Base-by-base conservation (phyloP, 2,329 filamentous ascomycete genomes). In the Fusarium neocosmosporiellum region DNA sequence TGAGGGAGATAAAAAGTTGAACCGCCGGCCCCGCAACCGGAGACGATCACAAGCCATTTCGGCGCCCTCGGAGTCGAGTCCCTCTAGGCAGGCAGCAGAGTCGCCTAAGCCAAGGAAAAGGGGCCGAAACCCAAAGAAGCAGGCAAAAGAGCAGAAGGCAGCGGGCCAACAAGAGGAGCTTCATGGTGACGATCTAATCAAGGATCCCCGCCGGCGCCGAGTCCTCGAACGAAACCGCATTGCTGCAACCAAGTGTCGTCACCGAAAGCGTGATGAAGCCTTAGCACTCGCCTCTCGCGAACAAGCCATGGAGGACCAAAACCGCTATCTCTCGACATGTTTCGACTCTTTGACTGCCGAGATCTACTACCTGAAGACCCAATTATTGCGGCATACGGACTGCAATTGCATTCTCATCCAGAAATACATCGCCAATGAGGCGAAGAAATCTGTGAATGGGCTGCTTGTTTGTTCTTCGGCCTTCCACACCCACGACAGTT, bases 221-320 rank as follows among this genome's bases (percentile, higher is more conserved):
- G n/a, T 78, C 31, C 71, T 80, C 22, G 79, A 80, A 65, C 79
- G 79, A 5, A 80, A 80, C 63, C 72, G 79, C 55, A 73, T 79
- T 18, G 79, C 79, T 8, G 78, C 79, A 16, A 80, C 77, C 10
- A 80, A 79, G 59, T 80, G 78, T 59, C 79, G 79, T 18, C 59
- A 72, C 18, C 70, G 79, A 2, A 80, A 80, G 66, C 74, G 79
- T 20, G 77, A 78, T 57, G 76, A 80, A 63, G 76, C 78, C 24
- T 78, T 74, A 5, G 77, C 75, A 13, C 77, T 80, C 34, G 76
- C 76, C 22, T 70, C 72, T 18, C 70, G 69, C 18, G 78, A 79
- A 54, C 74, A 77, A 46, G 71, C 72, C 27, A 72, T 79, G 71
- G 77, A 80, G 63, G 78, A 80, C 31, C 71, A 77, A 18, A 75